Evolutionary conservation across 495 filamentous ascomycete species (phyloP), one percentile per base, ranked within the genome.

Genomic region (Podospora pseudoanserina): DNA sequence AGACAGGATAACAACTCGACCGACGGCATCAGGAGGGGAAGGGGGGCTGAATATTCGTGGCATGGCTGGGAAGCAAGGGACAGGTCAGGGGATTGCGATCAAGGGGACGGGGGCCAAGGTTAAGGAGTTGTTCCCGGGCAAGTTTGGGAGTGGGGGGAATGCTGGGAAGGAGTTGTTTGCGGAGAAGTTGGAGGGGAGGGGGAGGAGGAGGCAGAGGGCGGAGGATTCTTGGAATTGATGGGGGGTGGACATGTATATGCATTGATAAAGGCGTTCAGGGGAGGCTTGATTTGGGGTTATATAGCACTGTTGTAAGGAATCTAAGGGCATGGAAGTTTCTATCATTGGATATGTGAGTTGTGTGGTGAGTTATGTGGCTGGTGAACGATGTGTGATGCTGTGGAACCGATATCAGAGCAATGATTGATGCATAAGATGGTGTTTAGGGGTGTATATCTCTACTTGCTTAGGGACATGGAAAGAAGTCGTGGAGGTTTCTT

Each of bases 141-240:
- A 87, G 68, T 87, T 86, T 65, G 84, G 81, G 18, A 32, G 30
- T 32, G 30, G 30, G 3, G 30, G 30, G 39, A 92, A 92, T 76
- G 78, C 86, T 5, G 86, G 86, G 28, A 93, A 92, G 78, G 91
- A 93, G 74, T 78, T 94, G 6, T 92, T 94, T 67, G 78, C 78
- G 1, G 82, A 83, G 34, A 80, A 78, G 65, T 34, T 85, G 5
- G 83, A 83, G 53, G 82, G 81, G 2, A 77, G 84, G 68, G 74
- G 79, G 0, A 70, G 75, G 56, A 79, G 78, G 64, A 78, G 86
- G 63, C 81, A 84, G 66, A 83, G 74, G 68, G 86, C 86, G 0
- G 84, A 84, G 62, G 86, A 88, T 72, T 73, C 84, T 65, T 88
- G 87, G 72, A 76, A 80, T 58, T 86, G 67, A 82, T 49, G n/a